Base-by-base conservation (phyloP, 148 eudicot genomes). In the Amaranthus cruentus region DNA sequence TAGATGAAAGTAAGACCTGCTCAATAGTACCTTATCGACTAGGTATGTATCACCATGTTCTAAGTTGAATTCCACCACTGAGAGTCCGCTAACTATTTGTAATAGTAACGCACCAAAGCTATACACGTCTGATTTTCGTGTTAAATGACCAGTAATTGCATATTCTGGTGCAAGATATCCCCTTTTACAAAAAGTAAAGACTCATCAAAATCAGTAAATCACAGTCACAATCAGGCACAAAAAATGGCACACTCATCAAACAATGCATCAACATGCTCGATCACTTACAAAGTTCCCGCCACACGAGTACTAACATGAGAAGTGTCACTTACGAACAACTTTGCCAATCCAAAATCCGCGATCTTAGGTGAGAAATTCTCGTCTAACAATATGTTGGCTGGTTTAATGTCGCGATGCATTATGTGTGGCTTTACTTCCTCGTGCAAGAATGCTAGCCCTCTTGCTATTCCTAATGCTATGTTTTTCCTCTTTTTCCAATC, bases 131-230 rank as follows among this genome's bases (percentile, higher is more conserved):
- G 93, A 85, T 78, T 89, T 89, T 52, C 89, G 75, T 12, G 88
- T 82, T 71, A 87, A 80, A 72, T 77, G 90, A 58, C 93, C 90
- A 2, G 82, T 82, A 75, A 84, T 43, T 9, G 93, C 93, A 47
- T 89, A 89, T 60, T 89, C 93, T 9, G 93, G 90, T 76, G 93
- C 81, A 69, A 89, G 79, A 68, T 88, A 86, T 49, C 92, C 92
- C 66, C 89, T 88, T 60, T 15, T 12, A 50, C 61, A 56, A 44
- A 14, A 75, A 68, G 15, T 6, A 21, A 60, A 12, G 1, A 6
- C 38, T 42, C 0, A 9, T 75, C 78, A 75, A 51, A 28, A 57
- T 47, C 28, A 9, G 42, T 51, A 57, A 28, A 28, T 28, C 38
- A 28, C 38, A 28, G 38, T 28, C 38, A 28, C 2, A 28, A 3